Conservation (phyloP, 768 basidiomycete genomes). For the Strobilomyces confusus region DNA sequence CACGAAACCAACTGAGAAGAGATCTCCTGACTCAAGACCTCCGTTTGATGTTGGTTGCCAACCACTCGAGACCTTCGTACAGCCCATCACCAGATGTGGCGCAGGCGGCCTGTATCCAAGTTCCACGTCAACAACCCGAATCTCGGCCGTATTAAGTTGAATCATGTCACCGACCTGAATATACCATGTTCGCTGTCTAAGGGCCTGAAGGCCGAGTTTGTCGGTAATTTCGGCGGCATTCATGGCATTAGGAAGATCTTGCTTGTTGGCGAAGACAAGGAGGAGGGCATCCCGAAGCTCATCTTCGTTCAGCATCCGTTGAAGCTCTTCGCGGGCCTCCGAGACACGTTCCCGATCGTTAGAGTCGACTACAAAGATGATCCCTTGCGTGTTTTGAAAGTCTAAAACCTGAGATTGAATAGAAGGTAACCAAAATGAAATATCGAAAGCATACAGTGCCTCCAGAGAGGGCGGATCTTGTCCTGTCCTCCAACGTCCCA, state of each 20-base stretch:
- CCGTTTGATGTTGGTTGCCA: conserved; percentile 87
- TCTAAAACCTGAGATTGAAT: conserved; percentile 47
- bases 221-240: conserved; percentile 99
- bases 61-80: conserved; percentile 98
- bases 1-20: conserved; percentile 38
- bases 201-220: conserved; percentile 96
- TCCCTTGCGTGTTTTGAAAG: conserved; percentile 99
- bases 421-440: conserved; percentile 1
- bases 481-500: conserved; percentile 99
- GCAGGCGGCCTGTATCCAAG: conserved; percentile 74
- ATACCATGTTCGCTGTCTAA: conserved; percentile 97
- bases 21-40: conserved; percentile 50
- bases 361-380: conserved; percentile 99
- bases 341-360: conserved; percentile 99
- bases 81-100: conserved; percentile 98
- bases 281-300: conserved; percentile 98
- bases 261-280: conserved; percentile 99
- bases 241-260: conserved; percentile 99
- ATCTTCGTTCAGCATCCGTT: conserved; percentile 99
- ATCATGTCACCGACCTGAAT: conserved; percentile 65
- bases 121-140: conserved; percentile 15
- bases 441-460: conserved; percentile 79
- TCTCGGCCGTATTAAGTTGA: not conserved
- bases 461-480: conserved; percentile 99
- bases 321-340: conserved; percentile 98